Evolutionary conservation across 768 basidiomycete genomes (phyloP).

Genomic region (Termitomyces sp.): DNA sequence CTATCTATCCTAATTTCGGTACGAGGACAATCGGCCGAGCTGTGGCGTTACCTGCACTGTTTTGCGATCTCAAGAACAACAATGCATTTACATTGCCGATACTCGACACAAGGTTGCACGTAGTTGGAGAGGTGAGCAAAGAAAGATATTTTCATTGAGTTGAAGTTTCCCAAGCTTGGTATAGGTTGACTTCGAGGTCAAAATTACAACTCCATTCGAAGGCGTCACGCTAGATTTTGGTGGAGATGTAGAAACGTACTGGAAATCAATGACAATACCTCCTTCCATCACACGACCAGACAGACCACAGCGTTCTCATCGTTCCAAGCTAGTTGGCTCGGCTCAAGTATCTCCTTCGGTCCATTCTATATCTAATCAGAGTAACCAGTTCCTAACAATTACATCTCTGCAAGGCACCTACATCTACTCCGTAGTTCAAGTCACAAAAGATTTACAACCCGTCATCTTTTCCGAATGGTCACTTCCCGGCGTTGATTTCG

Average conservation of each 20-base stretch:
- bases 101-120: constrained; percentile 86
- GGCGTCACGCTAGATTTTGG: constrained; percentile 93
- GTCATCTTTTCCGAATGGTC: constrained; percentile 76
- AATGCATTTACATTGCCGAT: constrained; percentile 67
- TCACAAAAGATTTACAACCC: constrained; percentile 88
- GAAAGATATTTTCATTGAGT: neutral
- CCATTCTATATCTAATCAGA: constrained; percentile 40
- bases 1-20: constrained; percentile 95
- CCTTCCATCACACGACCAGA: constrained; percentile 35
- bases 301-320: constrained; percentile 32
- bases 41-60: constrained; percentile 73
- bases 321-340: constrained; percentile 45
- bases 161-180: constrained; percentile 2
- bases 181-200: constrained; percentile 85
- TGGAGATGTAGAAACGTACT: constrained; percentile 95
- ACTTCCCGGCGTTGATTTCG: constrained; percentile 67
- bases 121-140: constrained; percentile 80
- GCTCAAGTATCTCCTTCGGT: constrained; percentile 70
- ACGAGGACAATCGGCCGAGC: constrained; percentile 95
- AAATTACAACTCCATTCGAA: constrained; percentile 82
- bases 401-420: constrained; percentile 91
- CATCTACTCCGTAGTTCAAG: constrained; percentile 81
- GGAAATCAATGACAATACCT: constrained; percentile 77
- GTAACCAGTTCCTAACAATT: constrained; percentile 63
- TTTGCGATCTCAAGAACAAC: constrained; percentile 50